Percentiles rank a stretch among this genome's conserved stretches.
Evolutionary conservation across 441 rosid species (phyloP).

Genomic region (Gossypium schwendimanii): DNA sequence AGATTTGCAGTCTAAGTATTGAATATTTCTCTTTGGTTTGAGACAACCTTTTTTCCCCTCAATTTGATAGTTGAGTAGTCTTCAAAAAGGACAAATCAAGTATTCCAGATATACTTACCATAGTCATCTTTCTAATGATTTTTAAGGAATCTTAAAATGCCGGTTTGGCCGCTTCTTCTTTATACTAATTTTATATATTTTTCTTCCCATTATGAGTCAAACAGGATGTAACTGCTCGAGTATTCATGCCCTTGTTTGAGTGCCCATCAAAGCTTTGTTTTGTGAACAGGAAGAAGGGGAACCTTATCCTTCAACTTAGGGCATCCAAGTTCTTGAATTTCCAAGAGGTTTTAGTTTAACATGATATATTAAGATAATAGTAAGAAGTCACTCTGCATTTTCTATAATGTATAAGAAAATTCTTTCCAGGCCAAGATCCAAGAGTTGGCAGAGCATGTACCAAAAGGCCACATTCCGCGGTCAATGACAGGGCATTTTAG

Average conservation of each 20-base stretch:
- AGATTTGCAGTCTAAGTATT: background rate
- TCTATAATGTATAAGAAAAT: slow-evolving; percentile 12
- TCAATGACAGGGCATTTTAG: slow-evolving; percentile 91
- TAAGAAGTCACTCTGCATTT: background rate
- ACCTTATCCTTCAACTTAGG: slow-evolving; percentile 91
- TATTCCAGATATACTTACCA: background rate
- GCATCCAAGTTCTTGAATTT: slow-evolving; percentile 94
- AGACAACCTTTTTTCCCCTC: background rate
- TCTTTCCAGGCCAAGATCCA: slow-evolving; percentile 83
- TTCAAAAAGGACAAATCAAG: background rate
- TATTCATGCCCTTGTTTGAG: slow-evolving; percentile 87
- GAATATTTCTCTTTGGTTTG: background rate
- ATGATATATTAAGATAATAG: background rate
- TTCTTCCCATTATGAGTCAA: slow-evolving; percentile 17
- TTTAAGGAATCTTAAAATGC: background rate
- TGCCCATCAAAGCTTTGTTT: slow-evolving; percentile 72
- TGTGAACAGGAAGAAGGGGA: slow-evolving; percentile 58
- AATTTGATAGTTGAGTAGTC: background rate
- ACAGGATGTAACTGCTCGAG: slow-evolving; percentile 90
- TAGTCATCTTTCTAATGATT: background rate
- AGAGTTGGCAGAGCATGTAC: slow-evolving; percentile 94
- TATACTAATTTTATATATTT: background rate
- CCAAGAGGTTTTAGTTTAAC: slow-evolving; percentile 65
- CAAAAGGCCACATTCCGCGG: slow-evolving; percentile 94
- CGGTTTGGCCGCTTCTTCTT: background rate